Conservation (phyloP, 192 early-diverging fungal genomes). For the Umbelopsis ramanniana region DNA sequence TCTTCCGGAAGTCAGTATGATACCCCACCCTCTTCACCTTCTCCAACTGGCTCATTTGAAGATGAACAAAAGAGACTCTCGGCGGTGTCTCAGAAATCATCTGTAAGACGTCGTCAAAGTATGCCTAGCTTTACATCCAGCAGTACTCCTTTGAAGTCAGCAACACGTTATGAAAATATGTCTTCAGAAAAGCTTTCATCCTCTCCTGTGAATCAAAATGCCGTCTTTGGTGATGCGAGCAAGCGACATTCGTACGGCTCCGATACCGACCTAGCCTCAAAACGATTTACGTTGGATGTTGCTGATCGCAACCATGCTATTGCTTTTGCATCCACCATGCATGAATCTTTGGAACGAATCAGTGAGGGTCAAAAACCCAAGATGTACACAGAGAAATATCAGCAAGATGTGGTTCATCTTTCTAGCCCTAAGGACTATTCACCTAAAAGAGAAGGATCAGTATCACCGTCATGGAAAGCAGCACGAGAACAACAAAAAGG, state of each 20-base stretch:
- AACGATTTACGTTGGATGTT: neutral
- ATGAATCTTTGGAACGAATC: slow-evolving; percentile 1
- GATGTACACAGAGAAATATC: neutral
- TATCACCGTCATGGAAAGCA: neutral
- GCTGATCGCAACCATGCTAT: neutral
- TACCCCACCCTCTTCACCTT: slow-evolving; percentile 14
- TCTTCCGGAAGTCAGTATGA: neutral
- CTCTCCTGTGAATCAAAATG: no score
- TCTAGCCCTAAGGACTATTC: neutral
- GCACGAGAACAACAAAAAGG: neutral
- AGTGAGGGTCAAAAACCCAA: slow-evolving; percentile 3
- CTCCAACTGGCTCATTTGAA: slow-evolving; percentile 3
- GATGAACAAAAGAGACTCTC: neutral
- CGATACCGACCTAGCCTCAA: neutral
- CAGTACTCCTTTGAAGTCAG: neutral
- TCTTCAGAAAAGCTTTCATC: neutral
- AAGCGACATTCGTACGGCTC: neutral
- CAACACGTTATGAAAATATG: neutral
- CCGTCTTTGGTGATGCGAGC: neutral
- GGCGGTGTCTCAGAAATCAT: neutral
- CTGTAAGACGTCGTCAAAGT: neutral
- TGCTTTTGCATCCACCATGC: neutral
- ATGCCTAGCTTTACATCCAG: slow-evolving; percentile 12
- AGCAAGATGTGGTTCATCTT: slow-evolving; percentile 5
- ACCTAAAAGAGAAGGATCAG: neutral